Evolutionary conservation across 257 asterid genomes (phyloP).

Genomic region (Solanum bulbocastanum): DNA sequence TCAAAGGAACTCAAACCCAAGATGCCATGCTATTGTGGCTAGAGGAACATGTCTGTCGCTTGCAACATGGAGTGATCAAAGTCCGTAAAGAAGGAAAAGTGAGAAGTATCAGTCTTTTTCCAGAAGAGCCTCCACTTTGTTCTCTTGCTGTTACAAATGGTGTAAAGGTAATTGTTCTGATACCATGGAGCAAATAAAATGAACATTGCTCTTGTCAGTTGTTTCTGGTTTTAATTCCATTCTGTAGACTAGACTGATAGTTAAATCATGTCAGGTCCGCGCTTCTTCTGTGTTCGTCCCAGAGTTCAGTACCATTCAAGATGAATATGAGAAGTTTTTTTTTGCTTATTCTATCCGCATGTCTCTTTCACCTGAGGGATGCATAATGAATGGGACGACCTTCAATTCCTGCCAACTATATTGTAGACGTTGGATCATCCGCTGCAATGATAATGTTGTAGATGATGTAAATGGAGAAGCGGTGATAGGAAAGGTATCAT

Average conservation of each 20-base stretch:
- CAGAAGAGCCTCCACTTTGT: slow-evolving; percentile 70
- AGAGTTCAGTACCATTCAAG: slow-evolving; percentile 58
- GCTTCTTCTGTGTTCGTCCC: slow-evolving; percentile 86
- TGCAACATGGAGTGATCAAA: slow-evolving; percentile 50
- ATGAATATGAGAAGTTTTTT: slow-evolving; percentile 34
- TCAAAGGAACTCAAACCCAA: slow-evolving; percentile 35
- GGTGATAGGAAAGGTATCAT: slow-evolving; percentile 78
- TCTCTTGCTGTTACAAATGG: slow-evolving; percentile 63
- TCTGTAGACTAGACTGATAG: not conserved
- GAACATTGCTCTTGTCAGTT: not conserved
- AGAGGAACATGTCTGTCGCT: slow-evolving; percentile 73
- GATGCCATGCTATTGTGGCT: slow-evolving; percentile 87
- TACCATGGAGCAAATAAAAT: not conserved
- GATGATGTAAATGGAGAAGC: slow-evolving; percentile 64
- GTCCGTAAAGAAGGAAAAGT: slow-evolving; percentile 43
- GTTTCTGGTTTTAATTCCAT: not conserved
- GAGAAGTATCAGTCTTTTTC: slow-evolving; percentile 59
- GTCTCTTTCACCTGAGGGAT: slow-evolving; percentile 74
- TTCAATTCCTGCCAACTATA: slow-evolving; percentile 71
- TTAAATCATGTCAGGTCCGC: slow-evolving; percentile 50
- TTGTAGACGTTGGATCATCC: slow-evolving; percentile 81
- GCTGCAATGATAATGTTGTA: slow-evolving; percentile 39
- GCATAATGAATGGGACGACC: slow-evolving; percentile 47
- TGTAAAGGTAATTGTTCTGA: slow-evolving; percentile 52
- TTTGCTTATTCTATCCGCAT: slow-evolving; percentile 80